Base-by-base conservation (phyloP, 345 rosid genomes). In the Luvunga scandens region DNA sequence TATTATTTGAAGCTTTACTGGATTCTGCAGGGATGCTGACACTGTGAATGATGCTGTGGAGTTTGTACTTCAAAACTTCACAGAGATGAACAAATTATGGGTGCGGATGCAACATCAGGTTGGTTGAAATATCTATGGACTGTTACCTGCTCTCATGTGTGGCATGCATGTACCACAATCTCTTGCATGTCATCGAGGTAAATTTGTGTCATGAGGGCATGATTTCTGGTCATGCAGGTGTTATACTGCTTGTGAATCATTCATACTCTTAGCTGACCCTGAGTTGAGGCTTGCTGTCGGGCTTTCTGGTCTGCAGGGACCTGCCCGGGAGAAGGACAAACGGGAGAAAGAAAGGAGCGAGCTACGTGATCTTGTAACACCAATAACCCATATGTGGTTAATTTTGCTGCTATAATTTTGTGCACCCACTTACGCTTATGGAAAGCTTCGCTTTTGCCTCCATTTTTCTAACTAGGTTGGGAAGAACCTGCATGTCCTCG, bases 21-120 rank as follows among this genome's bases (percentile, higher is more conserved):
- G 63, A 48, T 78, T 57, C 64, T 85, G 73, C 88, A 96, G 99
- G 79, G 99, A 96, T 91, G 97, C 97, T 69, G 97, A 94, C 85
- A 94, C 95, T 7, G 96, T 96, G 60, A 84, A 73, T 50, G 99
- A 94, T 83, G 93, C 99, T 67, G 92, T 94, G 81, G 99, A 96
- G 84, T 96, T 96, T 88, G 98, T 96, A 72, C 90, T 96, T 74
- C 94, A 94, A 80, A 96, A 96, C 85, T 94, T 96, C 78, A 96
- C 98, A 2, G 99, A 96, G 94, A 96, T 96, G 99, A 96, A 96
- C 90, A 96, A 96, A 83, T 88, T 96, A 72, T 96, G 99, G 99
- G 99, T 96, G 88, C 98, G 99, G 86, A 94, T 96, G 99, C 99
- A 96, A 83, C 98, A 96, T 84, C 99, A 96, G 98, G 99, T 96